A percentile compares a stretch with the other conserved stretches of the same genome.
phyloP scores from a whole-genome alignment of 257 asterid genomes.

The Solanum tarijense region DNA sequence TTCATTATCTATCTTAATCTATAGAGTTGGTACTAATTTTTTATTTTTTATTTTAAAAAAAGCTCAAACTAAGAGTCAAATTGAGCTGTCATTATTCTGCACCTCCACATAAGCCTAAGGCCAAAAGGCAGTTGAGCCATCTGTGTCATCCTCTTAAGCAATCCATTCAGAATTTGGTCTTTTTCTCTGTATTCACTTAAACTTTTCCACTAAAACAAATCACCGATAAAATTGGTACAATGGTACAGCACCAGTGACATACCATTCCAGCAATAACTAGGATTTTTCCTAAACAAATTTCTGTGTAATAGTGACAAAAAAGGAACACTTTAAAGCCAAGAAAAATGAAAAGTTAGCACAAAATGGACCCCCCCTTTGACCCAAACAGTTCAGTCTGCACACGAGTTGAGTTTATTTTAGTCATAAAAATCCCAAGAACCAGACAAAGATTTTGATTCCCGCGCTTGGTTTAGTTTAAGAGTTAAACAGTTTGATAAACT shows the following conservation, averaged over 20 bases:
- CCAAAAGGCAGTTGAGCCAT: constrained; percentile 19
- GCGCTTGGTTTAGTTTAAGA: constrained; percentile 15
- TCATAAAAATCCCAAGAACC: constrained; percentile 11
- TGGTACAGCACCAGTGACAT: not conserved
- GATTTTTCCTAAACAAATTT: not conserved
- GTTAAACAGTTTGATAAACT: constrained; percentile 4
- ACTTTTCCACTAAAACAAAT: constrained; percentile 4
- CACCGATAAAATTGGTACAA: constrained; percentile 12
- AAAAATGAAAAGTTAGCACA: not conserved
- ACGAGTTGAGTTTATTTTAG: constrained; percentile 21
- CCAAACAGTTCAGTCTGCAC: constrained; percentile 26
- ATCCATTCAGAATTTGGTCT: not conserved
- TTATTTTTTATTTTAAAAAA: not conserved
- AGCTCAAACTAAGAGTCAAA: constrained; percentile 7
- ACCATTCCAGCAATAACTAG: not conserved
- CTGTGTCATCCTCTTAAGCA: constrained; percentile 34
- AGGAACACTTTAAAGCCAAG: not conserved
- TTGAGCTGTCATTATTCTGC: constrained; percentile 42
- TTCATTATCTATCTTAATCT: constrained; percentile 8
- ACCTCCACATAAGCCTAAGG: not conserved
- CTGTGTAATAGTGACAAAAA: not conserved
- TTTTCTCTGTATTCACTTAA: not conserved
- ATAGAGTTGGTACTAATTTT: not conserved
- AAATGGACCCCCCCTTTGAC: constrained; percentile 23
- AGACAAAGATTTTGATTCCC: constrained; percentile 36